Base-by-base conservation (phyloP, 1,284 basidiomycete species). In the Ustilago tritici region DNA sequence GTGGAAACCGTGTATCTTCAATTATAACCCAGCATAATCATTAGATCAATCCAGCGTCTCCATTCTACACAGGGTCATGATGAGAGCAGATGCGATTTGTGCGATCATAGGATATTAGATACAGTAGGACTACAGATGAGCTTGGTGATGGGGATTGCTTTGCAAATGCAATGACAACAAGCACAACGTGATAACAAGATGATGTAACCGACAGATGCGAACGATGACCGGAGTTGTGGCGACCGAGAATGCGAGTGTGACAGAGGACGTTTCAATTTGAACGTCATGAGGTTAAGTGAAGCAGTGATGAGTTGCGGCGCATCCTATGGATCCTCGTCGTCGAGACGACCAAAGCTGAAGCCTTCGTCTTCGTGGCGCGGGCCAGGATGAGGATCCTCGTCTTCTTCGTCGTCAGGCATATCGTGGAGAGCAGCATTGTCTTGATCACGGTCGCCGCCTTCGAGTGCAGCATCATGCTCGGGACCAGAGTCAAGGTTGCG, bases 371-470 rank as follows among this genome's bases (percentile, higher is more conserved):
- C 63, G 49, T 75, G 72, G 15, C 71, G 63, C n/a, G 65, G 66
- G 15, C 66, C 66, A 8, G 62, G 66, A 34, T 74, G 66, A 9
- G 46, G 57, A 47, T 76, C 68, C 12, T 68, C 68, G 3, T 63
- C 67, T 19, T 71, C 65, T 0, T 71, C 72, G 2, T 67, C 65
- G 15, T 69, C 69, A 4, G 59, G 61, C 54, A 67, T 36, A 12
- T 53, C 58, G 35, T 58, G 61, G 2, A 61, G 40, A 3, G 23
- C 68, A 28, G 56, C 70, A 10, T 68, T 55, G 36, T 74, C 76
- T 31, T 68, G 62, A 23, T 76, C 69, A 54, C 69, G 70, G 8
- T 78, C 76, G 15, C 67, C 63, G 14, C 61, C 73, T 56, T 70
- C 67, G 23, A 75, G n/a, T 15, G 59, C 60, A n/a, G 73, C 73